These are phyloP conservation scores for Pichia paraexigua DNA, from an alignment of 805 yeast species.

Conservation along the genomic window DNA sequence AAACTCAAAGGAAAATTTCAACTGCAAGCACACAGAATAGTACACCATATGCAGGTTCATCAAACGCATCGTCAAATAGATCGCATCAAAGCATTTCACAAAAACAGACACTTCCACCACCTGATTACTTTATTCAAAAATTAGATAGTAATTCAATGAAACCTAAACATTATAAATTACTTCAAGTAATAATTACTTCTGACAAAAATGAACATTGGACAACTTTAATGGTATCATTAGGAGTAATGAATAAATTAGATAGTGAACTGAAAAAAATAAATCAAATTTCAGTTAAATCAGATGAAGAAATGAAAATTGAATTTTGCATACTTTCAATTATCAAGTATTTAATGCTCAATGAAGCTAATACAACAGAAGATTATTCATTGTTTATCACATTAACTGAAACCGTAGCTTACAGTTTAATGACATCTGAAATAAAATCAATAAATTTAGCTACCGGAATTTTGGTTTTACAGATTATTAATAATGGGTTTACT, in stretches of 20 bases:
- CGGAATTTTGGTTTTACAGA: slow-evolving; percentile 56
- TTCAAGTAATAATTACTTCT: slow-evolving; percentile 13
- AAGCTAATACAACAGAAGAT: slow-evolving; percentile 52
- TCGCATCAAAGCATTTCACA: neutral
- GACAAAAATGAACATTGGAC: slow-evolving; percentile 27
- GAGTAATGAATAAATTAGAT: slow-evolving; percentile 53
- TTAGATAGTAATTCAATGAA: slow-evolving; percentile 32
- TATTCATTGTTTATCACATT: slow-evolving; percentile 38
- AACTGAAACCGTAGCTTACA: slow-evolving; percentile 58
- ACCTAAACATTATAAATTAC: slow-evolving; percentile 30
- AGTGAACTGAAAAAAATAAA: slow-evolving; percentile 53
- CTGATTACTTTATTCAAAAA: slow-evolving; percentile 37
- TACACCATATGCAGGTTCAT: neutral
- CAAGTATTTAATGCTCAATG: slow-evolving; percentile 56
- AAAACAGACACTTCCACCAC: slow-evolving; percentile 19
- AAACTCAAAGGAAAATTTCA: neutral
- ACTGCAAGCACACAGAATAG: neutral
- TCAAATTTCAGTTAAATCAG: slow-evolving; percentile 31
- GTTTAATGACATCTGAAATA: slow-evolving; percentile 66
- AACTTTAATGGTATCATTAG: neutral
- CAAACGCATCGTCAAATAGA: slow-evolving; percentile 1
- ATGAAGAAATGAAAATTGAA: slow-evolving; percentile 58
- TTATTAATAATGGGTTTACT: slow-evolving; percentile 16
- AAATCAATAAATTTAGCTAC: slow-evolving; percentile 73
- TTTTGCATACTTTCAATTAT: slow-evolving; percentile 69